Evolutionary conservation across 169 alveolate genomes (phyloP), one percentile per base, ranked within the genome.

Genomic region (Babesia bovis): DNA sequence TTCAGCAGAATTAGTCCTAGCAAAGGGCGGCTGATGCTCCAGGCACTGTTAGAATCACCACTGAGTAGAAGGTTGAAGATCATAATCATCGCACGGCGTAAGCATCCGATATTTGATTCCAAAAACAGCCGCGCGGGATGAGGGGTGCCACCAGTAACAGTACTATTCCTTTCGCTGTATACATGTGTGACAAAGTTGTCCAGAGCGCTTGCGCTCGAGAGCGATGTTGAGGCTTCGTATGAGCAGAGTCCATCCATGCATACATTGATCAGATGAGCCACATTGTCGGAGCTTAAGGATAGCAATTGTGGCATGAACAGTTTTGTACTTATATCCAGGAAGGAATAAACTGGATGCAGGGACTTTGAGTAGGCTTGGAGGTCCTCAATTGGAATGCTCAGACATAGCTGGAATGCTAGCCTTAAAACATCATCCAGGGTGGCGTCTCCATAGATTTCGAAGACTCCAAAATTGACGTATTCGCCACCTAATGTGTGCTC

Each of bases 401-500:
- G 78, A 69, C 97, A 92, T 90, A 95, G 84, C 73, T 87, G 84
- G 82, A 93, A 85, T 13, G 97, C 96, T 60, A 95, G 89, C 35
- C 85, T 83, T 41, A 95, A 89, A 12, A 96, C 93, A 65, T 92
- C 90, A 61, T 92, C 93, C 69, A 95, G 85, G 51, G 96, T 88
- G 51, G 88, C 93, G 77, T 95, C 98, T 33, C 94, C 94, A 81
- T 95, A 95, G 23, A 95, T 87, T 82, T 95, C 97, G 32, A 95
- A 95, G 33, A 95, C 96, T 0, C 96, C 98, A 79, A 94, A 95
- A 82, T 92, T 94, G 49, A 93, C 93, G 71, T 94, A 95, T 66
- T 92, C 94, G 5, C 98, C 98, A 35, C 93, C 92, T 30, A 95
- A 90, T 41, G 96, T 94, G 87, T 94, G 94, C 66, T 93, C 90